These are phyloP conservation scores for Cyclotella atomus DNA, from an alignment of 108 stramenopile genomes.

Conservation along the genomic window DNA sequence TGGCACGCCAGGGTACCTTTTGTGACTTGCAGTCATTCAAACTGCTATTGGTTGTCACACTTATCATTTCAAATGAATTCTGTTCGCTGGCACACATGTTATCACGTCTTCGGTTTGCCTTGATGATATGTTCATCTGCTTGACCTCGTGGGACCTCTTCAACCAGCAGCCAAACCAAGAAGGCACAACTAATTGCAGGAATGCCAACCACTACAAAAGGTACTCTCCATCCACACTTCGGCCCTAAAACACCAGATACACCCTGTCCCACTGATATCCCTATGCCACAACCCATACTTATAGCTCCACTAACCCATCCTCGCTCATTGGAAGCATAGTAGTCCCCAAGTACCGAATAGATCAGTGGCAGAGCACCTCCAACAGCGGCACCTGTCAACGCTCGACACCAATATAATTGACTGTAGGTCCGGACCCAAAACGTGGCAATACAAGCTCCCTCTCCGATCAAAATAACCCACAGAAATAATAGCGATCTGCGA, in stretches of 20 bases:
- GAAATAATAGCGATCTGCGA: slow-evolving; percentile 59
- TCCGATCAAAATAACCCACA: slow-evolving; percentile 73
- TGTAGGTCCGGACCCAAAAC: slow-evolving; percentile 69
- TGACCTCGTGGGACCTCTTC: slow-evolving; percentile 75
- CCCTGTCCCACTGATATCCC: slow-evolving; percentile 81
- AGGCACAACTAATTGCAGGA: slow-evolving; percentile 70
- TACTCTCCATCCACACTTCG: slow-evolving; percentile 74
- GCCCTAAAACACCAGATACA: slow-evolving; percentile 79
- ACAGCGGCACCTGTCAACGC: slow-evolving; percentile 83
- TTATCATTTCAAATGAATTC: not conserved
- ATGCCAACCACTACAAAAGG: slow-evolving; percentile 81
- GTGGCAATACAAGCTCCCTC: slow-evolving; percentile 81
- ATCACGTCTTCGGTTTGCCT: not conserved
- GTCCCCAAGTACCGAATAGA: slow-evolving; percentile 86
- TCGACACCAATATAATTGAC: slow-evolving; percentile 70
- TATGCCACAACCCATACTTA: slow-evolving; percentile 72
- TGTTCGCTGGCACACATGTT: not conserved
- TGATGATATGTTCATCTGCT: slow-evolving; percentile 50
- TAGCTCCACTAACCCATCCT: slow-evolving; percentile 67
- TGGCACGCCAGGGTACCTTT: too few relatives aligned
- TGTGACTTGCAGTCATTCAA: not conserved
- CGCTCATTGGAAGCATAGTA: slow-evolving; percentile 69
- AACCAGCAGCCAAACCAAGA: slow-evolving; percentile 62
- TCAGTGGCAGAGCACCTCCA: slow-evolving; percentile 84
- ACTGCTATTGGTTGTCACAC: not conserved